A percentile compares a stretch with the other conserved stretches of the same genome.
These are phyloP conservation scores for Fraxinus dipetala DNA, from an alignment of 305 asterid genomes.

Conservation along the genomic window DNA sequence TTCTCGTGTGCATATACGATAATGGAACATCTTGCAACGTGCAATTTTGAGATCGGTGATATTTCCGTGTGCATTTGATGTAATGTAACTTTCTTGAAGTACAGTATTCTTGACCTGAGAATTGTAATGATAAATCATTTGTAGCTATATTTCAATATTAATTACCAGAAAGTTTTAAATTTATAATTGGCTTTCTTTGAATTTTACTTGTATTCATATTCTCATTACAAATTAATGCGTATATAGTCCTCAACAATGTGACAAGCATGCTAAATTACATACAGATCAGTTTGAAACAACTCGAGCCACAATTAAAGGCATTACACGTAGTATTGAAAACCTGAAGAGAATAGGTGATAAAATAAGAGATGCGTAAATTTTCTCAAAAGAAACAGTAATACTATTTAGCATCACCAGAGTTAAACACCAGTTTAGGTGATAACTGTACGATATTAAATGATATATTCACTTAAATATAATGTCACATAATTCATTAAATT, in stretches of 20 bases:
- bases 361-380: neutral
- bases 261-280: neutral
- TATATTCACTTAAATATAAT: neutral
- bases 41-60: neutral
- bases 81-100: neutral
- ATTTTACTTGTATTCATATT: neutral
- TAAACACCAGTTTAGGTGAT: neutral
- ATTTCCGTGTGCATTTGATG: neutral
- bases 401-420: neutral
- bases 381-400: neutral
- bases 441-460: neutral
- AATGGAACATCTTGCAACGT: neutral
- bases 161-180: neutral
- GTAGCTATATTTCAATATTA: neutral
- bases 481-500: neutral
- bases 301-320: neutral
- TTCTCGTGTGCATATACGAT: neutral
- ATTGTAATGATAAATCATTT: neutral
- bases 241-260: neutral
- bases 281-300: neutral
- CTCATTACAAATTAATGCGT: neutral
- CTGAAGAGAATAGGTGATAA: neutral
- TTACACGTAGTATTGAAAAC: neutral
- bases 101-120: neutral
- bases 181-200: neutral